Percentiles rank a stretch among this genome's conserved stretches.
phyloP scores from a whole-genome alignment of 805 yeast genomes.

The Vanderwaltozyma polyspora region DNA sequence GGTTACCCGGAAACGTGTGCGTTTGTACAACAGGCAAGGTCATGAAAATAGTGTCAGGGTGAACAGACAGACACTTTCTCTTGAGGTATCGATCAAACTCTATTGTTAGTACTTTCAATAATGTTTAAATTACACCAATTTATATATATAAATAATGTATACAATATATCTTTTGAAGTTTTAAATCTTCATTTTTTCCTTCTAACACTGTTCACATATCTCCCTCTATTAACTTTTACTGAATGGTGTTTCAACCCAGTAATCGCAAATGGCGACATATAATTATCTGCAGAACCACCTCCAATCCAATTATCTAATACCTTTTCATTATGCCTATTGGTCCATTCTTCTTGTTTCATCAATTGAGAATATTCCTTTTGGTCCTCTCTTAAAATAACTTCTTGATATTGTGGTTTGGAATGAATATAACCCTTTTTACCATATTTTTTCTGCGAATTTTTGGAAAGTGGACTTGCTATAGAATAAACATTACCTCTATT shows the following conservation, averaged over 20 bases:
- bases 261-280: slow-evolving; percentile 75
- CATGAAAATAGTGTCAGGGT: too few species aligned
- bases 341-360: slow-evolving; percentile 79
- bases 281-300: slow-evolving; percentile 70
- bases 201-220: slow-evolving; percentile 62
- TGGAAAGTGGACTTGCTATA: slow-evolving; percentile 79
- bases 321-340: slow-evolving; percentile 75
- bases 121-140: too few species aligned
- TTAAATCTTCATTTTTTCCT: slow-evolving; percentile 24
- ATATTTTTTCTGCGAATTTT: slow-evolving; percentile 52
- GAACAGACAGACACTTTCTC: too few species aligned
- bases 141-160: too few species aligned
- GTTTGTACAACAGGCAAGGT: too few species aligned
- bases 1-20: too few species aligned
- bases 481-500: slow-evolving; percentile 76
- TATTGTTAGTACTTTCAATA: too few species aligned
- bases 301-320: slow-evolving; percentile 82
- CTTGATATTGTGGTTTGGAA: slow-evolving; percentile 46
- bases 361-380: slow-evolving; percentile 90
- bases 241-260: slow-evolving; percentile 53
- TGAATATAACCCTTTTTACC: slow-evolving; percentile 80
- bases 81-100: too few species aligned
- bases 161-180: too few species aligned
- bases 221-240: slow-evolving; percentile 76
- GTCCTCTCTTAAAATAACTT: slow-evolving; percentile 65